phyloP scores from a whole-genome alignment of 768 basidiomycete species.

The Rhodocollybia butyracea region DNA sequence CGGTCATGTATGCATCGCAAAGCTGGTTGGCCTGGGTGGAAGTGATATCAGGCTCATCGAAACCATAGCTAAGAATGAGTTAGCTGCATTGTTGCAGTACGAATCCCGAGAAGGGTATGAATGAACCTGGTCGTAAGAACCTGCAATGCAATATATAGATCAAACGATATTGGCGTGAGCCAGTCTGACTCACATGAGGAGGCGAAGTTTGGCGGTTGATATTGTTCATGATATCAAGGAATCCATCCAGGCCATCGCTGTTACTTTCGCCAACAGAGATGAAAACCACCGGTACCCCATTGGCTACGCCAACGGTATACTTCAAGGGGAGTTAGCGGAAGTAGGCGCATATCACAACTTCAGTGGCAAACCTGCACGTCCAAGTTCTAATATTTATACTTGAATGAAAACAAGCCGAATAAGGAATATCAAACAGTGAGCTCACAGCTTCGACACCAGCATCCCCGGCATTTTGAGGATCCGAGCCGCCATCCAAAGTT shows the following conservation, averaged over 20 bases:
- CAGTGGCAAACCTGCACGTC: too few species aligned
- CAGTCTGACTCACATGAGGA: slow-evolving; percentile 30
- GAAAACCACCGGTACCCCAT: slow-evolving; percentile 29
- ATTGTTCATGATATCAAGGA: slow-evolving; percentile 30
- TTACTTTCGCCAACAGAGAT: slow-evolving; percentile 28
- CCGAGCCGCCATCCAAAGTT: slow-evolving; percentile 31
- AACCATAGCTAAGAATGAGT: slow-evolving; percentile 36
- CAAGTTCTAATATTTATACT: slow-evolving; percentile 13
- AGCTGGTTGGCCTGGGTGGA: slow-evolving; percentile 17
- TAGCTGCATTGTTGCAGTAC: too few species aligned
- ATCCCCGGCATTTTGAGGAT: slow-evolving; percentile 16
- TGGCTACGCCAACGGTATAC: slow-evolving; percentile 35
- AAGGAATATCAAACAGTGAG: background rate
- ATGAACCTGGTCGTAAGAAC: slow-evolving; percentile 38
- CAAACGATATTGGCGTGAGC: background rate
- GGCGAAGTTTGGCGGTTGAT: slow-evolving; percentile 20
- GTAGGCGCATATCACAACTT: too few species aligned
- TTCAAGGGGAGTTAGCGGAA: too few species aligned
- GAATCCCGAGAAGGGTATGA: background rate
- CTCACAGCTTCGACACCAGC: slow-evolving; percentile 34
- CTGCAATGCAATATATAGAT: background rate
- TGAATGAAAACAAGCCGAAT: background rate
- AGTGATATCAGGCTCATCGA: slow-evolving; percentile 43
- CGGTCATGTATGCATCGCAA: slow-evolving; percentile 25
- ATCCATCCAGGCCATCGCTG: slow-evolving; percentile 28